Evolutionary conservation across 768 basidiomycete species (phyloP), one percentile per base, ranked within the genome.

Genomic region (Lentinus tigrinus): DNA sequence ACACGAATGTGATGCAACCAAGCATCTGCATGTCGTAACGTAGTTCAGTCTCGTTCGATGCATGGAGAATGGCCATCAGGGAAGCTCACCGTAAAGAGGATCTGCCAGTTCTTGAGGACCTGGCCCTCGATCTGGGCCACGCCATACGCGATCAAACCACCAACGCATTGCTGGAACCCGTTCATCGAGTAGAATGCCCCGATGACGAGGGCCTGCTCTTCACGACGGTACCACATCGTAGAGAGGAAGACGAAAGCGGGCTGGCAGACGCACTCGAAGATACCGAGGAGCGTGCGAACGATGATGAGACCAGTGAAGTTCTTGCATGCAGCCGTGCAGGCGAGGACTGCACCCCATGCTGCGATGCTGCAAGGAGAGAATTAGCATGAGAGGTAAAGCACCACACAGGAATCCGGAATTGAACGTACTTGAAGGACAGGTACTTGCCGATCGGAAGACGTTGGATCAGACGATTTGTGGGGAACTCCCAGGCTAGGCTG

Each of bases 191-290:
- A 78, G 52, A 78, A 80, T 14, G 73, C 68, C 1, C 77, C 75
- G 44, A 78, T 78, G 21, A 78, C 74, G 42, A 78, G 71, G 10
- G 77, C 78, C 57, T 81, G 80, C 61, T 82, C 81, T 17, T 77
- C 77, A 26, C 80, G 74, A 10, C 75, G 79, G 60, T 81, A 81
- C 74, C 78, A 81, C 80, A 82, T 79, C 31, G 78, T 76, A 8
- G 81, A 77, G 72, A 81, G 62, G 56, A 73, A 78, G 21, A 80
- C 77, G 54, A 81, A 78, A 4, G 76, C 77, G 4, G 78, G 78
- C 62, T 80, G 79, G 55, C 78, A 78, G 23, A 79, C 76, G 52
- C 73, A 74, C 66, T 81, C 80, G 44, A 81, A 77, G n/a, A 78
- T 57, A 5, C 78, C 78, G 14, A 79, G 72, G 17, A 83, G 69